Percentiles rank a stretch among this genome's conserved stretches.
phyloP scores from a whole-genome alignment of 2,329 filamentous ascomycete genomes.

The Cladosporium halotolerans region DNA sequence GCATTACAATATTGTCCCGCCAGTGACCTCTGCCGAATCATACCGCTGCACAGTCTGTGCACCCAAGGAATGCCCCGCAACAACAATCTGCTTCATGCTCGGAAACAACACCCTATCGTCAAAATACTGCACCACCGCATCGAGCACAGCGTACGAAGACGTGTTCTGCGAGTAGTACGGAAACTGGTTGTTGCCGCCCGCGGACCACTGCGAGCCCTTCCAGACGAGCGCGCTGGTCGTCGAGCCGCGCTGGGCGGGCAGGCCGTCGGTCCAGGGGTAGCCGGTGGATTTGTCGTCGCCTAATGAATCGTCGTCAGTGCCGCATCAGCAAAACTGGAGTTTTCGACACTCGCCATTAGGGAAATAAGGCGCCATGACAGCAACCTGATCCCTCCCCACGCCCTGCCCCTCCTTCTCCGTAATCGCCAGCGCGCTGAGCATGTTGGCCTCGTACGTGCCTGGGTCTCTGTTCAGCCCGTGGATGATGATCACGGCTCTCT shows the following conservation, averaged over 20 bases:
- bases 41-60: slow-evolving; percentile 32
- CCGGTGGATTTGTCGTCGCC: slow-evolving; percentile 29
- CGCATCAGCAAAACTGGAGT: too few relatives aligned
- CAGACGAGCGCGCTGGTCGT: slow-evolving; percentile 31
- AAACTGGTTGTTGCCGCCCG: slow-evolving; percentile 31
- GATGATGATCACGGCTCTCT: slow-evolving; percentile 32
- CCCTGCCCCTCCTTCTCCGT: slow-evolving; percentile 18
- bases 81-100: slow-evolving; percentile 32
- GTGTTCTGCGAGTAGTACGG: slow-evolving; percentile 23
- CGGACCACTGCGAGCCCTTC: slow-evolving; percentile 31
- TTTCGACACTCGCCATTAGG: slow-evolving; percentile 26
- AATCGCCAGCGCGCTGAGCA: slow-evolving; percentile 28
- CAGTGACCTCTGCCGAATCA: not conserved
- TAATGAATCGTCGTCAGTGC: too few relatives aligned
- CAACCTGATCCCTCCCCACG: slow-evolving; percentile 27
- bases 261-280: slow-evolving; percentile 31
- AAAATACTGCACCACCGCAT: slow-evolving; percentile 32
- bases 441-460: slow-evolving; percentile 29
- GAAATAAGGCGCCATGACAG: slow-evolving; percentile 31
- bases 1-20: too few relatives aligned
- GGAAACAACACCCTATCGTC: slow-evolving; percentile 29
- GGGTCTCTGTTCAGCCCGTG: slow-evolving; percentile 32
- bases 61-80: slow-evolving; percentile 33
- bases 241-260: slow-evolving; percentile 23
- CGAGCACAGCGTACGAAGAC: slow-evolving; percentile 30